These are phyloP conservation scores for Oryza meyeriana DNA, from an alignment of 176 grass and related monocot genomes.

Conservation along the genomic window DNA sequence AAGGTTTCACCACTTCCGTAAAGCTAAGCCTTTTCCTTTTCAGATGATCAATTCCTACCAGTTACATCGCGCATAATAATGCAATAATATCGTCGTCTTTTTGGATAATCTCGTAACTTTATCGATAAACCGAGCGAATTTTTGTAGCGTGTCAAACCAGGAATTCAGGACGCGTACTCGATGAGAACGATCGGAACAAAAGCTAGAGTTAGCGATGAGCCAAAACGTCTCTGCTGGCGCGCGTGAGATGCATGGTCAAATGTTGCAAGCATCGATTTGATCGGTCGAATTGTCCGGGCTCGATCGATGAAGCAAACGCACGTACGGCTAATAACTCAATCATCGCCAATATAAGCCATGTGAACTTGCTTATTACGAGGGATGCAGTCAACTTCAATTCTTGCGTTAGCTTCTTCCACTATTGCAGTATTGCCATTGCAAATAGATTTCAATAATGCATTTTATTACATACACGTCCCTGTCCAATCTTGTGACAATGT, in stretches of 20 bases:
- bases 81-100: conserved; percentile 1
- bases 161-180: neutral
- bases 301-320: neutral
- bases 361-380: neutral
- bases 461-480: neutral
- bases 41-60: neutral
- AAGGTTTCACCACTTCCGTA: neutral
- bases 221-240: neutral
- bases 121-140: neutral
- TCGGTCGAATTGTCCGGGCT: neutral
- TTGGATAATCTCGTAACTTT: conserved; percentile 12
- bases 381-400: neutral
- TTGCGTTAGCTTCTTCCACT: neutral
- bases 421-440: neutral
- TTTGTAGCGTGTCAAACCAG: neutral
- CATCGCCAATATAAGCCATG: neutral
- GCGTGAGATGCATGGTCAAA: neutral
- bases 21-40: neutral
- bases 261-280: neutral
- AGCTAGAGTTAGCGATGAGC: neutral
- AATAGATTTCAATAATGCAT: neutral
- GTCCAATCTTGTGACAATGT: neutral
- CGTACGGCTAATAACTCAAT: neutral
- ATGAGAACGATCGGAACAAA: conserved; percentile 35
- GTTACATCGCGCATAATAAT: neutral